Evolutionary conservation across 78 protist species (phyloP).

Genomic region (Dictyostelium purpureum): DNA sequence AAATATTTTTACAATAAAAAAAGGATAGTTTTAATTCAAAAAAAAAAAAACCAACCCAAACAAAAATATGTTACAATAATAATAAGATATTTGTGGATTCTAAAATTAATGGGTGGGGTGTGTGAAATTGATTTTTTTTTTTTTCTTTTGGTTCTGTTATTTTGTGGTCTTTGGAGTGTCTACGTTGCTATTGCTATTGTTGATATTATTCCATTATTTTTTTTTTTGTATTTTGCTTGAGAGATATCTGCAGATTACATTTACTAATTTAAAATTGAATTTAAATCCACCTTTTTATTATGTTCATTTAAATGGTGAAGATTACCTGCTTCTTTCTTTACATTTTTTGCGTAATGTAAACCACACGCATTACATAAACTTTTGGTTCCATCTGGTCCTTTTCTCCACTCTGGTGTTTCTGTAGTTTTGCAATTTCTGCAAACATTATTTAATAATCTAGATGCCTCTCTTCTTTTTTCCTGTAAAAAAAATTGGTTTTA

Average conservation of each 20-base stretch:
- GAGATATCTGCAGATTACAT: too few relatives aligned
- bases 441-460: constrained; percentile 53
- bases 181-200: too few relatives aligned
- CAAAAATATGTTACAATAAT: too few relatives aligned
- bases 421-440: constrained; percentile 61
- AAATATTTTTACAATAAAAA: too few relatives aligned
- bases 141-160: background rate
- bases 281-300: background rate
- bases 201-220: too few relatives aligned
- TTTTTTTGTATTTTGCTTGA: too few relatives aligned
- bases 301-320: background rate
- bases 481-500: too few relatives aligned
- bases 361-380: constrained; percentile 85
- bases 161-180: too few relatives aligned
- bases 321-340: constrained; percentile 56
- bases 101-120: too few relatives aligned
- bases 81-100: too few relatives aligned
- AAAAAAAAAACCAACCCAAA: background rate
- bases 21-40: background rate
- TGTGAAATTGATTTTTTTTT: too few relatives aligned
- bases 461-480: constrained; percentile 79
- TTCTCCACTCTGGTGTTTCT: constrained; percentile 83
- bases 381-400: constrained; percentile 78
- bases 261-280: constrained; percentile 19
- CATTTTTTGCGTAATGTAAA: constrained; percentile 72